These are phyloP conservation scores for Dacryopinax primogenitus DNA, from an alignment of 768 basidiomycete species.

Conservation along the genomic window DNA sequence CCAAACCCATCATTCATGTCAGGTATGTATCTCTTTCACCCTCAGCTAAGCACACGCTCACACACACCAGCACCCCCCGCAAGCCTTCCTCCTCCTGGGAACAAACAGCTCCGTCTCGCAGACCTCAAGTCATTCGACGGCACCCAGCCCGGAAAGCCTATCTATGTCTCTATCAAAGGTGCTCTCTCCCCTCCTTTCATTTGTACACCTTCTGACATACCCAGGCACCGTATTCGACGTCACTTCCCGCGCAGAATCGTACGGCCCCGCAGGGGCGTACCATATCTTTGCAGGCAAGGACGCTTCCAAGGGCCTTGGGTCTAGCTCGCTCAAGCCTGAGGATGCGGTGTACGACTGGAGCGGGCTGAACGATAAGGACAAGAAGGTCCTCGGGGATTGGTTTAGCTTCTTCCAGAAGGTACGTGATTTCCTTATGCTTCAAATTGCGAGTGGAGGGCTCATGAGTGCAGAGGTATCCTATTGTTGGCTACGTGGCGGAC, in stretches of 20 bases:
- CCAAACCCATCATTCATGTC: background rate
- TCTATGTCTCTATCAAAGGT: constrained; percentile 93
- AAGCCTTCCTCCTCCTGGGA: constrained; percentile 42
- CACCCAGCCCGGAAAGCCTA: constrained; percentile 46
- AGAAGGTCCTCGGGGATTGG: constrained; percentile 81
- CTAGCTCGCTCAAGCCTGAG: constrained; percentile 73
- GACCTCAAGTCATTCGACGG: constrained; percentile 65
- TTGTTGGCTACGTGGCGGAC: background rate
- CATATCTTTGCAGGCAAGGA: constrained; percentile 89
- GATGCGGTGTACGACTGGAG: constrained; percentile 85
- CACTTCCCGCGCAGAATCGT: constrained; percentile 68
- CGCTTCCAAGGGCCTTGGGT: constrained; percentile 75
- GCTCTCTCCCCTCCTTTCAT: constrained; percentile 7
- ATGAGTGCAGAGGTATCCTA: background rate
- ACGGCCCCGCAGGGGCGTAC: constrained; percentile 70
- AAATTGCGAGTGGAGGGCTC: background rate
- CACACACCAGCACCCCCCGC: background rate
- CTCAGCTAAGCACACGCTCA: background rate
- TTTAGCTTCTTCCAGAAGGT: constrained; percentile 73
- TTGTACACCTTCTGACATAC: background rate
- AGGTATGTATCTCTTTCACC: background rate
- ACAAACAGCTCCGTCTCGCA: constrained; percentile 60
- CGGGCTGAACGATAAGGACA: constrained; percentile 52
- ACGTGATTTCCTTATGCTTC: background rate
- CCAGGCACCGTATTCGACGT: constrained; percentile 86